Percentiles rank a stretch among this genome's conserved stretches.
phyloP scores from a whole-genome alignment of 2,329 filamentous ascomycete genomes.

The Aspergillus terreus region DNA sequence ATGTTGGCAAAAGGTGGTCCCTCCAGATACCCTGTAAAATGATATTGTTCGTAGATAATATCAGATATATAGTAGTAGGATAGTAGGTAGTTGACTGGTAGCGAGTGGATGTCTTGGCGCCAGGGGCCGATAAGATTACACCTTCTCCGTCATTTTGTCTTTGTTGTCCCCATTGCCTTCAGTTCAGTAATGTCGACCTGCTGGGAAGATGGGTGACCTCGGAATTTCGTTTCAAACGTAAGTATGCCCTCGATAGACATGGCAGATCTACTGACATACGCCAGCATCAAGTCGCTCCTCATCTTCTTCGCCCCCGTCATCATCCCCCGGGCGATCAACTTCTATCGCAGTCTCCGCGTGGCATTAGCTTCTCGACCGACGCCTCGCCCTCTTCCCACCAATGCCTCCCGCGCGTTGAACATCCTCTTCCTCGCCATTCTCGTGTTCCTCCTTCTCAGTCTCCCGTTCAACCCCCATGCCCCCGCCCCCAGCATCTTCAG shows the following conservation, averaged over 20 bases:
- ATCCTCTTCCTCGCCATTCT: conserved; percentile 52
- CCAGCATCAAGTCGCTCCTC: conserved; percentile 40
- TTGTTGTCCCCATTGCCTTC: conserved; percentile 6
- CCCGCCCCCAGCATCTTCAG: conserved; percentile 66
- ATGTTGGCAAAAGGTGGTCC: no score
- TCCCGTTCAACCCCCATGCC: conserved; percentile 62
- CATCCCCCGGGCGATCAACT: conserved; percentile 36
- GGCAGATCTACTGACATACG: background rate
- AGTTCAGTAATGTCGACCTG: background rate
- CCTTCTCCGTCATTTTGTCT: background rate
- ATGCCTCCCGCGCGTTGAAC: conserved; percentile 39
- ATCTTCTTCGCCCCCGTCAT: conserved; percentile 43
- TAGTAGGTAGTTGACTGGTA: no score
- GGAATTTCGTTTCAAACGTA: conserved; percentile 32
- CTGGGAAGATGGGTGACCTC: conserved; percentile 24
- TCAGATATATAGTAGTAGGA: no score
- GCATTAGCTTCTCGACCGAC: conserved; percentile 34
- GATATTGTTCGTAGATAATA: no score
- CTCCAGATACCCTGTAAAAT: no score
- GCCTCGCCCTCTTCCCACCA: conserved; percentile 33
- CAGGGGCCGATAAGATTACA: conserved; percentile 10
- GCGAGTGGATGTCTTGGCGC: conserved; percentile 9
- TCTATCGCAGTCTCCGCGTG: conserved; percentile 33
- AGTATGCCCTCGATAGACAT: conserved; percentile 8
- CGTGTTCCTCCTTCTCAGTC: conserved; percentile 57